Evolutionary conservation across 768 basidiomycete genomes (phyloP).

Genomic region (Lentinus tigrinus): DNA sequence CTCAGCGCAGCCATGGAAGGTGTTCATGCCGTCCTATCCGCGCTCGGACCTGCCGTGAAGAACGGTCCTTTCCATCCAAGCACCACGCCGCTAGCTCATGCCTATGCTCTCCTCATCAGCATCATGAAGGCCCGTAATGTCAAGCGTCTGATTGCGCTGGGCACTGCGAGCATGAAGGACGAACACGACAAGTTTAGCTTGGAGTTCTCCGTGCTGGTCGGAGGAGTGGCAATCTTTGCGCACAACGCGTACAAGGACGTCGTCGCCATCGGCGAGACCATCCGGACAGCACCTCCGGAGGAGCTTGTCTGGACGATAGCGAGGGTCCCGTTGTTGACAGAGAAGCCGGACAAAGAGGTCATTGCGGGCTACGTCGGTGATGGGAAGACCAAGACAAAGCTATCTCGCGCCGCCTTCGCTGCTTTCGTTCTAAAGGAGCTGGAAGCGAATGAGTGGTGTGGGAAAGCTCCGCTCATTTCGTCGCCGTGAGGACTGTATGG

Average conservation of each 20-base stretch:
- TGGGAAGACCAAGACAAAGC: slow-evolving; percentile 44
- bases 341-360: slow-evolving; percentile 43
- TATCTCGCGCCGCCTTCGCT: slow-evolving; percentile 60
- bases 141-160: slow-evolving; percentile 62
- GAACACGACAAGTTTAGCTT: slow-evolving; percentile 55
- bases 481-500: slow-evolving; percentile 22
- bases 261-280: slow-evolving; percentile 57
- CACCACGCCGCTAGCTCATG: slow-evolving; percentile 60
- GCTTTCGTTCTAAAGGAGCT: slow-evolving; percentile 60
- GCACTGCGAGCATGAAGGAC: slow-evolving; percentile 66
- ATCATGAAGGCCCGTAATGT: slow-evolving; percentile 52
- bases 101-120: slow-evolving; percentile 54
- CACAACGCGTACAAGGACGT: slow-evolving; percentile 66
- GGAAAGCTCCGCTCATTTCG: slow-evolving; percentile 40
- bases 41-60: slow-evolving; percentile 53
- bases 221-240: slow-evolving; percentile 38
- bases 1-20: slow-evolving; percentile 54
- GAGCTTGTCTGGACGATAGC: slow-evolving; percentile 69
- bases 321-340: slow-evolving; percentile 63
- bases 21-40: slow-evolving; percentile 63
- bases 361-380: slow-evolving; percentile 71
- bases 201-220: slow-evolving; percentile 43
- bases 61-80: slow-evolving; percentile 41
- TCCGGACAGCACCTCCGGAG: slow-evolving; percentile 42
- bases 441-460: slow-evolving; percentile 57